These are phyloP conservation scores for Fusarium chaquense DNA, from an alignment of 2,329 filamentous ascomycete genomes.

Conservation along the genomic window DNA sequence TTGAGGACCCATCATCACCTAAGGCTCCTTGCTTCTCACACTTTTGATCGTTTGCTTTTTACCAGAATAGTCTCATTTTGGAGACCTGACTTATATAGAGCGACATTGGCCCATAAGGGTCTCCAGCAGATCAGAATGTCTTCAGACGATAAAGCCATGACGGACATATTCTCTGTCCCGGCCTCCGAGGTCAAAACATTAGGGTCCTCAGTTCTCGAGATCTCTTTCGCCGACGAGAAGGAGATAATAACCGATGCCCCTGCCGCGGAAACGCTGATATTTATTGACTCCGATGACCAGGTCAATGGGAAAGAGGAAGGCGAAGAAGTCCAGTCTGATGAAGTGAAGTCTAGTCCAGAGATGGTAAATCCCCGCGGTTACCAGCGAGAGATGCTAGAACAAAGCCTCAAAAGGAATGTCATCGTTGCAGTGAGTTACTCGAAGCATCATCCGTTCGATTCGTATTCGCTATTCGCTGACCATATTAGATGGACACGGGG, in stretches of 20 bases:
- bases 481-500: conserved; percentile 79
- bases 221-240: not conserved
- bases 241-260: not conserved
- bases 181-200: conserved; percentile 7
- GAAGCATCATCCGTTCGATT: not conserved
- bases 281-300: conserved; percentile 9
- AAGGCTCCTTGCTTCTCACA: not conserved
- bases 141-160: not conserved
- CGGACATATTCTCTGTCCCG: conserved; percentile 1
- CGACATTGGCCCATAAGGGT: not conserved
- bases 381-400: conserved; percentile 80
- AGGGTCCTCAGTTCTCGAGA: conserved; percentile 7
- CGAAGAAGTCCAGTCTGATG: not conserved
- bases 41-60: not conserved
- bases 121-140: not conserved
- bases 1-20: not conserved
- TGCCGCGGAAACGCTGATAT: conserved; percentile 32
- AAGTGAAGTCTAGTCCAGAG: conserved; percentile 18
- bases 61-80: not conserved
- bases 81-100: not conserved
- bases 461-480: conserved; percentile 6
- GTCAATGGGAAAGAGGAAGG: not conserved
- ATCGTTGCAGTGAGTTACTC: conserved; percentile 72
- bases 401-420: conserved; percentile 75
- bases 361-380: conserved; percentile 69